Percentiles rank a stretch among this genome's conserved stretches.
Evolutionary conservation across 768 basidiomycete genomes (phyloP).

Genomic region (Lactarius pseudohatsudake): DNA sequence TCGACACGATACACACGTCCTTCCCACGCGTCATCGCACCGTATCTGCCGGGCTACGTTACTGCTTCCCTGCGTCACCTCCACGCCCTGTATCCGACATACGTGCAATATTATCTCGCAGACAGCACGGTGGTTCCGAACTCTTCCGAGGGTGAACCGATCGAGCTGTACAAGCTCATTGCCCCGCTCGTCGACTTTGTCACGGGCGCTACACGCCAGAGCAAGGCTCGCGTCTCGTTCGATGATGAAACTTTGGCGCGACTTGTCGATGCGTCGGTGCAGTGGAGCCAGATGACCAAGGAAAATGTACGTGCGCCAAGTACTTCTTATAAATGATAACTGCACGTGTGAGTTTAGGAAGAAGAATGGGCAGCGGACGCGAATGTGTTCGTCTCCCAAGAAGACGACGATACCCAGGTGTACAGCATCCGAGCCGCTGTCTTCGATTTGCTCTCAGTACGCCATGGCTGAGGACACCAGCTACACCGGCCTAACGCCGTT

Average conservation of each 20-base stretch:
- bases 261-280: constrained; percentile 59
- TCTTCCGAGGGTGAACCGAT: constrained; percentile 76
- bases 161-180: constrained; percentile 74
- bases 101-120: constrained; percentile 57
- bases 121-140: constrained; percentile 53
- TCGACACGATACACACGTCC: constrained; percentile 75
- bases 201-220: constrained; percentile 64
- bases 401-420: constrained; percentile 83
- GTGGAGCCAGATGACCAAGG: constrained; percentile 84
- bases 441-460: constrained; percentile 80
- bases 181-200: constrained; percentile 79
- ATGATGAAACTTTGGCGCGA: constrained; percentile 45
- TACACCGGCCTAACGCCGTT: not conserved
- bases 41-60: constrained; percentile 61
- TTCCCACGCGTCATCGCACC: constrained; percentile 74
- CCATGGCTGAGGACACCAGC: constrained; percentile 19
- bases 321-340: constrained; percentile 11
- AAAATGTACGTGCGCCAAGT: constrained; percentile 60
- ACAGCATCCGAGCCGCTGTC: constrained; percentile 79
- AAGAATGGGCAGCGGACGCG: constrained; percentile 84
- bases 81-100: constrained; percentile 59
- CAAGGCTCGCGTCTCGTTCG: constrained; percentile 65
- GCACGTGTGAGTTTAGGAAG: constrained; percentile 55
- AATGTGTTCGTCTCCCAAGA: constrained; percentile 95
- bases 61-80: constrained; percentile 59